Evolutionary conservation across 495 filamentous ascomycete species (phyloP).

Genomic region (Hypomontagnella monticulosa): DNA sequence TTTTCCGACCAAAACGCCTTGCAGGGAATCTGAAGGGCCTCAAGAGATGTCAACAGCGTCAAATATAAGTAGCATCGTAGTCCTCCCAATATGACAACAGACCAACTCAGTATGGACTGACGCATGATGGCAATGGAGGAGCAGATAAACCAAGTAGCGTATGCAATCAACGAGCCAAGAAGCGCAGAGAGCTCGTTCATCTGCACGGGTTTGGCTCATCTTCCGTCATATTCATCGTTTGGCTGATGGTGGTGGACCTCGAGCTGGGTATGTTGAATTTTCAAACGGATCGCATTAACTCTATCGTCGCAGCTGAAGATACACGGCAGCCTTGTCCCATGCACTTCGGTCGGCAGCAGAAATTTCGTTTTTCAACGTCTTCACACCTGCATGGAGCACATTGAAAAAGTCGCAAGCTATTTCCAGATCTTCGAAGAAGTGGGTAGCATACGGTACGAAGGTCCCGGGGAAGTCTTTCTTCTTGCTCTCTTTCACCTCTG

Average conservation of each 20-base stretch:
- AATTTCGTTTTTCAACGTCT: slow-evolving; percentile 69
- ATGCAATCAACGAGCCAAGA: slow-evolving; percentile 16
- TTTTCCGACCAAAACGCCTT: slow-evolving; percentile 36
- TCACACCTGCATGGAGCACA: slow-evolving; percentile 76
- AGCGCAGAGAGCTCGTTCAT: neutral
- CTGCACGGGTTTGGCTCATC: neutral
- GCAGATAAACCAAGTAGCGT: slow-evolving; percentile 20
- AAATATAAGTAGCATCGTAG: neutral
- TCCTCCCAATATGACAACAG: neutral
- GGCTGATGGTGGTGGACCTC: neutral
- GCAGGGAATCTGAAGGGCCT: slow-evolving; percentile 16
- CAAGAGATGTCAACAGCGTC: slow-evolving; percentile 7
- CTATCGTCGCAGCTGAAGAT: slow-evolving; percentile 57
- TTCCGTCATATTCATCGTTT: neutral
- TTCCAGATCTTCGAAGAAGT: slow-evolving; percentile 79
- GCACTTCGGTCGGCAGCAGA: slow-evolving; percentile 63
- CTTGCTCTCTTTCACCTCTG: slow-evolving; percentile 68
- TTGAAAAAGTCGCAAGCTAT: slow-evolving; percentile 85
- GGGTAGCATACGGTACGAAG: slow-evolving; percentile 76
- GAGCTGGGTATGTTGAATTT: neutral
- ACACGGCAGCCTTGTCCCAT: slow-evolving; percentile 73
- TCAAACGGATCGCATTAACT: neutral
- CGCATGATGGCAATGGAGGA: neutral
- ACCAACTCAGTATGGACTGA: slow-evolving; percentile 5
- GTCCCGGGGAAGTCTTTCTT: slow-evolving; percentile 66